Evolutionary conservation across 2,329 filamentous ascomycete genomes (phyloP).

Genomic region (Aschersonia sp.): DNA sequence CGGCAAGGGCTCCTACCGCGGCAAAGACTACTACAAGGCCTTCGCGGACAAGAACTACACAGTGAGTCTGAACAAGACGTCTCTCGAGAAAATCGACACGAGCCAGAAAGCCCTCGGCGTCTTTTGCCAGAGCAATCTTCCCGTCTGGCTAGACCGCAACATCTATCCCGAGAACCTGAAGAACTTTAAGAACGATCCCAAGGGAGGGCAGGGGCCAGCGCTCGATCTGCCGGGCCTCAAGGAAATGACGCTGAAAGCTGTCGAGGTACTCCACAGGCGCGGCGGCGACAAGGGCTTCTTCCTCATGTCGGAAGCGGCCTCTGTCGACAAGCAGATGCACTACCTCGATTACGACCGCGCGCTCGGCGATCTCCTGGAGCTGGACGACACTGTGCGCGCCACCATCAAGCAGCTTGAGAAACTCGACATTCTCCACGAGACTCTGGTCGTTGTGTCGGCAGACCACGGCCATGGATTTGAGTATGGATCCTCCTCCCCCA

Average conservation of each 20-base stretch:
- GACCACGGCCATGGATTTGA: slow-evolving; percentile 86
- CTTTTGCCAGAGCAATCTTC: slow-evolving; percentile 60
- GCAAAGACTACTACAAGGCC: slow-evolving; percentile 65
- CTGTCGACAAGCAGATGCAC: slow-evolving; percentile 87
- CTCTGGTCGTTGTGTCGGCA: slow-evolving; percentile 67
- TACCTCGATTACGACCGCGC: slow-evolving; percentile 72
- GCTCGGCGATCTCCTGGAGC: slow-evolving; percentile 69
- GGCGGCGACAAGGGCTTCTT: slow-evolving; percentile 64
- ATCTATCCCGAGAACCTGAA: slow-evolving; percentile 59
- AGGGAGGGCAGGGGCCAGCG: slow-evolving; percentile 47
- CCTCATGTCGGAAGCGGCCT: slow-evolving; percentile 76
- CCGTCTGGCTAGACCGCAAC: slow-evolving; percentile 78
- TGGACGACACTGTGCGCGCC: slow-evolving; percentile 69
- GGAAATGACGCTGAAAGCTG: slow-evolving; percentile 79
- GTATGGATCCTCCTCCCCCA: slow-evolving; percentile 11
- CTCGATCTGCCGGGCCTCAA: slow-evolving; percentile 69
- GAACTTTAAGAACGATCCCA: slow-evolving; percentile 51
- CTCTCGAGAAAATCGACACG: slow-evolving; percentile 42
- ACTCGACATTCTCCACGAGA: slow-evolving; percentile 55
- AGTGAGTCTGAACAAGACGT: slow-evolving; percentile 60
- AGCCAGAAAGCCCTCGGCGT: slow-evolving; percentile 57
- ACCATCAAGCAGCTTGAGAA: slow-evolving; percentile 55
- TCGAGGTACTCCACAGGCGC: slow-evolving; percentile 58
- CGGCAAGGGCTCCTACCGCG: slow-evolving; percentile 47
- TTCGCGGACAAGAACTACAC: slow-evolving; percentile 61